Evolutionary conservation across 2,329 filamentous ascomycete species (phyloP).

Genomic region (Metarhizium rileyi): DNA sequence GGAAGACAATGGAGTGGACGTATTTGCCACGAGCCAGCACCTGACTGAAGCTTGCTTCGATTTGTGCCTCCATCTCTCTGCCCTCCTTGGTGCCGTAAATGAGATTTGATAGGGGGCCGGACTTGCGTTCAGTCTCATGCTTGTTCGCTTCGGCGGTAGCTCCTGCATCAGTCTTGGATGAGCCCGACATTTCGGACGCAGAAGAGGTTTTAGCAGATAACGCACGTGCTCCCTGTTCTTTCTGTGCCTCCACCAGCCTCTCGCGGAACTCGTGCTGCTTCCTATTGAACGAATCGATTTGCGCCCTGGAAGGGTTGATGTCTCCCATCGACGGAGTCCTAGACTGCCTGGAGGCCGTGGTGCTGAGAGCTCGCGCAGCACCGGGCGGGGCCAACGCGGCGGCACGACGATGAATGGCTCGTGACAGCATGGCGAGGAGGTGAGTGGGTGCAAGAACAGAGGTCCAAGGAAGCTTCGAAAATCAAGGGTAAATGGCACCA

Average conservation of each 20-base stretch:
- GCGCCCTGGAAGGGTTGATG: conserved; percentile 56
- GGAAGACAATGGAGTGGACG: conserved; percentile 94
- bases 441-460: conserved; percentile 6
- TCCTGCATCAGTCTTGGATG: conserved; percentile 26
- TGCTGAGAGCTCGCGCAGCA: conserved; percentile 46
- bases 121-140: conserved; percentile 52
- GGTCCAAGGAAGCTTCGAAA: conserved; percentile 2
- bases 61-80: conserved; percentile 85
- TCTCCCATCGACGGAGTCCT: conserved; percentile 75
- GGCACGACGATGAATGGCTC: conserved; percentile 37
- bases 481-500: background rate
- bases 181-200: conserved; percentile 31
- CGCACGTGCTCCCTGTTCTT: conserved; percentile 80
- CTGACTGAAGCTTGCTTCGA: conserved; percentile 92
- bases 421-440: conserved; percentile 36
- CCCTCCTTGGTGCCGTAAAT: conserved; percentile 98
- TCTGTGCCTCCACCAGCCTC: conserved; percentile 65
- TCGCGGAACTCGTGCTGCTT: conserved; percentile 84
- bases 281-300: conserved; percentile 65
- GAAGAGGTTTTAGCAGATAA: conserved; percentile 29
- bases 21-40: conserved; percentile 94
- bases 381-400: conserved; percentile 35
- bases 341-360: conserved; percentile 33
- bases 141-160: conserved; percentile 45
- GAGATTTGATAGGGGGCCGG: conserved; percentile 68